phyloP scores from a whole-genome alignment of 2,329 filamentous ascomycete genomes.

The Camillea tinctor region DNA sequence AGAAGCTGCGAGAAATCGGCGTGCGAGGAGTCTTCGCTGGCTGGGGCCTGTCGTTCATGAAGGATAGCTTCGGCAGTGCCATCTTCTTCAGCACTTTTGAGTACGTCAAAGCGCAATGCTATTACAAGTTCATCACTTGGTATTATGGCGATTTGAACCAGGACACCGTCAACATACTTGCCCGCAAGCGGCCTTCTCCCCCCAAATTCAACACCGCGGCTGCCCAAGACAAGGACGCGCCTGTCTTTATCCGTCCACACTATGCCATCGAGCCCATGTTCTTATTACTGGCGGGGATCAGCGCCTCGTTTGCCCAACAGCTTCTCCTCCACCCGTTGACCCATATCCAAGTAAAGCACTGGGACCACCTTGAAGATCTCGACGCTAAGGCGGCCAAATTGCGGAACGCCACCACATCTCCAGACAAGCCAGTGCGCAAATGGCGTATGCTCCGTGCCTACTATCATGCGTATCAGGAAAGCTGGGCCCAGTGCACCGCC shows the following conservation, averaged over 20 bases:
- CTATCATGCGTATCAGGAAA: slow-evolving; percentile 69
- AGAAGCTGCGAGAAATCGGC: slow-evolving; percentile 71
- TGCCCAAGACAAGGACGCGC: slow-evolving; percentile 25
- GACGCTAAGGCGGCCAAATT: slow-evolving; percentile 58
- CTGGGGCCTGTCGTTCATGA: slow-evolving; percentile 66
- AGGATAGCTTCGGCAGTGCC: slow-evolving; percentile 68
- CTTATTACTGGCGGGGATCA: slow-evolving; percentile 65
- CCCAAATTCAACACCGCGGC: slow-evolving; percentile 16
- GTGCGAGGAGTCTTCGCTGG: slow-evolving; percentile 71
- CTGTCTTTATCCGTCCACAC: slow-evolving; percentile 64
- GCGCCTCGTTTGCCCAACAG: slow-evolving; percentile 68
- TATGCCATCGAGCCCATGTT: slow-evolving; percentile 75
- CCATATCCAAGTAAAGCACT: slow-evolving; percentile 70
- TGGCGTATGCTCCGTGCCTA: slow-evolving; percentile 63
- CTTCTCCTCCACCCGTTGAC: slow-evolving; percentile 68
- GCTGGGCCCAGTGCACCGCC: slow-evolving; percentile 57
- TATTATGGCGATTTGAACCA: slow-evolving; percentile 63
- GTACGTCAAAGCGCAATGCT: slow-evolving; percentile 71
- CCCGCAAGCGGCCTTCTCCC: slow-evolving; percentile 42
- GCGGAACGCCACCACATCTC: slow-evolving; percentile 34
- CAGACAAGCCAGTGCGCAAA: slow-evolving; percentile 34
- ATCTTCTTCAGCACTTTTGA: slow-evolving; percentile 76
- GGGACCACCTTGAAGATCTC: slow-evolving; percentile 69
- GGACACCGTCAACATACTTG: slow-evolving; percentile 50
- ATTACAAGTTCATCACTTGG: slow-evolving; percentile 69